Evolutionary conservation across 2,329 filamentous ascomycete species (phyloP), one percentile per base, ranked within the genome.

Genomic region (Ascochyta viciae-villosae): DNA sequence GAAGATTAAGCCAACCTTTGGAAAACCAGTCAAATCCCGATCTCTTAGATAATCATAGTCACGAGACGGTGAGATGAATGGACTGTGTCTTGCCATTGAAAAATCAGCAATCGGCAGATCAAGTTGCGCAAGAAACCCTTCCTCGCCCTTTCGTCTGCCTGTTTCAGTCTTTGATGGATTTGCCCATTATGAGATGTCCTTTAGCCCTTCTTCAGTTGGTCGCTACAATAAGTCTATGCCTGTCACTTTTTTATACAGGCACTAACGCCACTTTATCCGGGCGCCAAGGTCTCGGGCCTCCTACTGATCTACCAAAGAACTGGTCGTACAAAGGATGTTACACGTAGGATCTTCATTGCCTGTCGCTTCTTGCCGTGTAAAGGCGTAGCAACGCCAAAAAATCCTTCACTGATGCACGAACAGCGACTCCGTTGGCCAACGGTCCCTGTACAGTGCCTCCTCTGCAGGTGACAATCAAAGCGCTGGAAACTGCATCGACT

Each of bases 271-370:
- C 34, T 40, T n/a, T 58, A 34, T 19, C 42, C 29, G 27, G 39
- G 24, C 50, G 58, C 23, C 58, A 61, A 48, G 42, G 23, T 24
- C 35, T 35, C 26, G 27, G 27, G n/a, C 45, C 53, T 50, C 23
- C 46, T 26, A 23, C 40, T 29, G 29, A 23, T 19, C 12, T 55
- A 13, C 52, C 46, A 23, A 26, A 38, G 19, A 45, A 39, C 9
- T 74, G 71, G 71, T 54, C 41, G 9, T 72, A 68, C 37, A 52
- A 60, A 39, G 71, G 71, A 39, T 73, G 71, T 54, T 73, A 69
- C 53, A 61, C 58, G 49, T 71, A 66, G 44, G 62, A 46, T 42
- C 48, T 45, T 19, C 35, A 26, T 44, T 34, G 40, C 13, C 42
- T 12, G 38, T 41, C 34, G 26, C 39, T 26, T 51, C 19, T 38